Percentiles rank a stretch among this genome's conserved stretches.
Conservation (phyloP, 2,329 filamentous ascomycete species). For the Thermoascus crustaceus region DNA sequence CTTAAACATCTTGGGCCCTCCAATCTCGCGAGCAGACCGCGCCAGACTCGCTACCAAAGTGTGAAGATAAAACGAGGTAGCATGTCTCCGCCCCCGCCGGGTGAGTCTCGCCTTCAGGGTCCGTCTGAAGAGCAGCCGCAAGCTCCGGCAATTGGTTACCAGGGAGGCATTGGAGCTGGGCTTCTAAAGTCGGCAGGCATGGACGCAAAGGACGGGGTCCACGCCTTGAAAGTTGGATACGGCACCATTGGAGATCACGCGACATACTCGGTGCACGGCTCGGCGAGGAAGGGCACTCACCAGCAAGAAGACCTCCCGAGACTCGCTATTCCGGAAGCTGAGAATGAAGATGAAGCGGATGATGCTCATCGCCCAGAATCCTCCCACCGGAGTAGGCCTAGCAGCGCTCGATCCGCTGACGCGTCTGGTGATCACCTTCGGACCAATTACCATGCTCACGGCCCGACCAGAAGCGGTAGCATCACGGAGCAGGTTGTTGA, state of each 20-base stretch:
- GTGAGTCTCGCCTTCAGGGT: conserved; percentile 35
- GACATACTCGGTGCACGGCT: conserved; percentile 18
- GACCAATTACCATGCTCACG: conserved; percentile 32
- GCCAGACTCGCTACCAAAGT: conserved; percentile 52
- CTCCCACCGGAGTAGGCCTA: conserved; percentile 13
- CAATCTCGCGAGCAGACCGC: conserved; percentile 53
- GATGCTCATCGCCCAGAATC: background rate
- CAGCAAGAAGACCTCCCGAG: conserved; percentile 18
- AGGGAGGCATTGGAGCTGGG: conserved; percentile 47
- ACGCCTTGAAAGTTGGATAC: conserved; percentile 51
- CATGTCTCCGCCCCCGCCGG: conserved; percentile 23
- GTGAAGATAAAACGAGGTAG: conserved; percentile 58
- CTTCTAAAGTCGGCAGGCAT: conserved; percentile 46
- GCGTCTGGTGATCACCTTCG: conserved; percentile 13
- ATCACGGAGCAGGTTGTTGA: conserved; percentile 75
- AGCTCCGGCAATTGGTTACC: conserved; percentile 28
- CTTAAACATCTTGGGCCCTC: conserved; percentile 57
- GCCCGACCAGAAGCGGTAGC: conserved; percentile 60
- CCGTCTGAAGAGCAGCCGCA: conserved; percentile 30
- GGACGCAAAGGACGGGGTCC: conserved; percentile 57
- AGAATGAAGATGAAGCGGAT: conserved; percentile 1
- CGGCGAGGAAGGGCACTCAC: conserved; percentile 16
- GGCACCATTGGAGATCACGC: conserved; percentile 35
- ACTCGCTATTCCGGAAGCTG: conserved; percentile 20
- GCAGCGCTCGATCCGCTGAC: conserved; percentile 17